Evolutionary conservation across 2,329 filamentous ascomycete genomes (phyloP).

Genomic region (Hypoxylon sp.): DNA sequence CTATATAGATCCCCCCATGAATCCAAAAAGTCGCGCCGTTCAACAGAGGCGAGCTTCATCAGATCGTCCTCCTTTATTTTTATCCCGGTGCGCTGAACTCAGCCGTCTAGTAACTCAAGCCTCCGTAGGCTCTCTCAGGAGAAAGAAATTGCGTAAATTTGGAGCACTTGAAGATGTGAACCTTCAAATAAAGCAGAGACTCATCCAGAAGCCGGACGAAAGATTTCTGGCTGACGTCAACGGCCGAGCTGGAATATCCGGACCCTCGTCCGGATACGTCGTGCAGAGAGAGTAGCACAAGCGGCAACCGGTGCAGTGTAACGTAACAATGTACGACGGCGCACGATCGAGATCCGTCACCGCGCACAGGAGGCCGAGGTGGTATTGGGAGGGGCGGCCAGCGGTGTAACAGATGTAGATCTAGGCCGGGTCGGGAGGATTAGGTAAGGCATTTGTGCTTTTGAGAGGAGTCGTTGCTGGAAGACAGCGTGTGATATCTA

Average conservation of each 20-base stretch:
- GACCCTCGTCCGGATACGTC: background rate
- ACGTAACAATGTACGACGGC: slow-evolving; percentile 6
- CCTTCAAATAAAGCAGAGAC: background rate
- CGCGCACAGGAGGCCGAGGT: slow-evolving; percentile 2
- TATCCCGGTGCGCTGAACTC: background rate
- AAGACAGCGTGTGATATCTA: too few species aligned
- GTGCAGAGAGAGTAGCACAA: slow-evolving; percentile 12
- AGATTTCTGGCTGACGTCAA: background rate
- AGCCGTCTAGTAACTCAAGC: background rate
- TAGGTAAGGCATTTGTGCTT: background rate
- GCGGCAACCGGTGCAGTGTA: background rate
- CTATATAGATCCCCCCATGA: slow-evolving; percentile 18
- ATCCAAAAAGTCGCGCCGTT: slow-evolving; percentile 7
- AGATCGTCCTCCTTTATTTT: too few species aligned
- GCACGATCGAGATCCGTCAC: slow-evolving; percentile 24
- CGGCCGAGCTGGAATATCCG: background rate
- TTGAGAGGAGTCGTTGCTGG: background rate
- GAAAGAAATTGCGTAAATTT: background rate
- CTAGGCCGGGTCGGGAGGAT: background rate
- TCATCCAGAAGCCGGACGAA: background rate
- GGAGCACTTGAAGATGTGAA: background rate
- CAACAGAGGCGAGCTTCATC: slow-evolving; percentile 4
- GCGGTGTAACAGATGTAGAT: background rate
- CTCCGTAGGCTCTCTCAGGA: background rate
- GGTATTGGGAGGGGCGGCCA: background rate